Evolutionary conservation across 371 early-diverging fungal species (phyloP), one percentile per base, ranked within the genome.

Genomic region (Mortierella sp.): DNA sequence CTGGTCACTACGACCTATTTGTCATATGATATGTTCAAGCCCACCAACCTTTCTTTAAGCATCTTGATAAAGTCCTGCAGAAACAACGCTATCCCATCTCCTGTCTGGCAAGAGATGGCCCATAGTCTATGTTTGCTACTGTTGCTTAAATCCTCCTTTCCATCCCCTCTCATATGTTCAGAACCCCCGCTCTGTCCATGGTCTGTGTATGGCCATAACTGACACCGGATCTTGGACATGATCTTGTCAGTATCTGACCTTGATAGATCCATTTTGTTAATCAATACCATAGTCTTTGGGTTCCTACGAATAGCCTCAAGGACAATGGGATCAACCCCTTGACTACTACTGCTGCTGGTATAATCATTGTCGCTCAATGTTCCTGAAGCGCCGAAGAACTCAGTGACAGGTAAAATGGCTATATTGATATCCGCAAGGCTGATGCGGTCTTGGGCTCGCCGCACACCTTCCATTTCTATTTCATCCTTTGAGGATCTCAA

Each of bases 381-480:
- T 16, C 67, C 21, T 11, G 82, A 48, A 15, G 32, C 58, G 6
- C 32, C 15, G 1, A 63, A 10, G 68, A 84, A 76, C n/a, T 69
- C 83, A 13, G 72, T 83, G 53, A 65, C 65, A n/a, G 77, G 72
- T 10, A 75, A 19, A 67, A 81, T 70, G 11, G 81, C 77, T 41
- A 84, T 66, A 32, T 70, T 74, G 69, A 82, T 78, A 36, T 77
- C 74, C 13, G 70, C 76, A n/a, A 61, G 59, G 24, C 21, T 40
- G 32, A 77, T 70, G 19, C 83, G 63, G 32, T 70, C 66, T 28
- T 88, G 78, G 8, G 96, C 94, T 52, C 94, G 81, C 55, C 86
- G 83, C 1, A 96, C 89, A 38, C 96, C 96, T 76, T 93, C 92
- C 67, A 86, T 84, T 76, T 95, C 96, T 41, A 96, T 88, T 3